These are phyloP conservation scores for Ustanciosporium gigantosporum DNA, from an alignment of 1,284 basidiomycete species.

Conservation along the genomic window DNA sequence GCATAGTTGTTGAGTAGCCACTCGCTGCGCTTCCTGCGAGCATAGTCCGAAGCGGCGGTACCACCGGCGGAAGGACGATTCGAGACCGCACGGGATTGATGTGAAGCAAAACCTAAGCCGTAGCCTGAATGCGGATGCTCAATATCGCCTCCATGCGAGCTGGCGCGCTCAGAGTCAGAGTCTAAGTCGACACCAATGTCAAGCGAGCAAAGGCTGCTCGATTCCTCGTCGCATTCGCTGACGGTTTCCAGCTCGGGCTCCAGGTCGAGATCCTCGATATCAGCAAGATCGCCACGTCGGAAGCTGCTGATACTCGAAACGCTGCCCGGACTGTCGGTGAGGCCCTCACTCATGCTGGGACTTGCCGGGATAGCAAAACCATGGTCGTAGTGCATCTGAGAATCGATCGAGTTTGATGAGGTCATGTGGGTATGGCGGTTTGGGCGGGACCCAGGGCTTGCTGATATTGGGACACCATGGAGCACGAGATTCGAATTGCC, in stretches of 20 bases:
- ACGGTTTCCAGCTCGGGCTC: conserved; percentile 56
- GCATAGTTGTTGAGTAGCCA: conserved; percentile 43
- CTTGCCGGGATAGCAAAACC: conserved; percentile 23
- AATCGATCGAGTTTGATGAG: conserved; percentile 27
- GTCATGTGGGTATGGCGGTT: conserved; percentile 29
- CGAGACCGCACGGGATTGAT: conserved; percentile 6
- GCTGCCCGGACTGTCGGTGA: conserved; percentile 50
- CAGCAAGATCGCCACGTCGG: conserved; percentile 51
- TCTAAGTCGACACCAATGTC: conserved; percentile 41
- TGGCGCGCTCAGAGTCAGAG: conserved; percentile 38
- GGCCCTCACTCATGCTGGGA: conserved; percentile 40
- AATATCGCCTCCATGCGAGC: conserved; percentile 22
- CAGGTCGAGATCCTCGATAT: conserved; percentile 55
- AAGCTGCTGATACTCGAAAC: conserved; percentile 51
- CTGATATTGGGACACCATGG: background rate
- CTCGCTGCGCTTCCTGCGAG: conserved; percentile 40
- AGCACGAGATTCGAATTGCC: conserved; percentile 6
- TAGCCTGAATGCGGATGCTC: conserved; percentile 11
- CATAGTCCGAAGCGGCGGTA: conserved; percentile 35
- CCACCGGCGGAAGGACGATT: conserved; percentile 14
- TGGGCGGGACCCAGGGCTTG: conserved; percentile 18
- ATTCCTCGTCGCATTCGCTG: conserved; percentile 53
- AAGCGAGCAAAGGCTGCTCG: conserved; percentile 41
- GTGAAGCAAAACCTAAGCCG: conserved; percentile 9
- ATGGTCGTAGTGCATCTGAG: conserved; percentile 18